Percentiles rank a stretch among this genome's conserved stretches.
phyloP scores from a whole-genome alignment of 208 protist species.

The Trypanosoma lewisi region DNA sequence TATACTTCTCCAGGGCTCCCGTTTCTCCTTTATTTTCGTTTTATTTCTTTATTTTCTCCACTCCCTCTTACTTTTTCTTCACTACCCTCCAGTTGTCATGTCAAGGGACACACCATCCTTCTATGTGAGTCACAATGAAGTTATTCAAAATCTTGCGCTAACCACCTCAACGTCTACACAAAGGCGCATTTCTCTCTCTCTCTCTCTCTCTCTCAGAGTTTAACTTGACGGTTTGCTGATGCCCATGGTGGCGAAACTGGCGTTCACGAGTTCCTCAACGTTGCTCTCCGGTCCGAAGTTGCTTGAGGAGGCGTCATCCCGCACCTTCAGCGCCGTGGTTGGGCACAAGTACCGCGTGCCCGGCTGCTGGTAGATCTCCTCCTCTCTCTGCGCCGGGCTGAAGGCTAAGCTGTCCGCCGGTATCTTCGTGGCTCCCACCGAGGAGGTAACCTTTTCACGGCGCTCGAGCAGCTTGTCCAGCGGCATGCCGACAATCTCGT shows the following conservation, averaged over 20 bases:
- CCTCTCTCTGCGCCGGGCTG: background rate
- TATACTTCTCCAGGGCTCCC: background rate
- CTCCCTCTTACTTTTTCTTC: background rate
- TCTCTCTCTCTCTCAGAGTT: background rate
- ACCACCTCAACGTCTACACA: background rate
- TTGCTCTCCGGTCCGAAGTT: conserved; percentile 22
- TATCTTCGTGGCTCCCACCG: background rate
- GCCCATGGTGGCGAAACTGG: conserved; percentile 38
- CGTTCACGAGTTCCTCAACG: conserved; percentile 36
- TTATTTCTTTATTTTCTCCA: background rate
- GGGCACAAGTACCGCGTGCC: conserved; percentile 41
- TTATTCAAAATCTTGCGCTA: too few relatives aligned
- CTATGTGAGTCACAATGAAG: too few relatives aligned
- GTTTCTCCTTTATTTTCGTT: background rate
- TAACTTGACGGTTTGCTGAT: background rate
- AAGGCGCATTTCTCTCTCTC: background rate
- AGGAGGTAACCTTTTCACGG: conserved; percentile 10
- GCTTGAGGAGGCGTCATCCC: background rate
- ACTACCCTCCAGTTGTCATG: background rate
- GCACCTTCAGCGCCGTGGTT: conserved; percentile 16
- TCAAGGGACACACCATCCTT: too few relatives aligned
- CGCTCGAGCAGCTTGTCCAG: conserved; percentile 32
- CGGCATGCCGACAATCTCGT: conserved; percentile 55
- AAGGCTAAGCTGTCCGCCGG: background rate
- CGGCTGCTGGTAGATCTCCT: conserved; percentile 37